Evolutionary conservation across 2,329 filamentous ascomycete genomes (phyloP), one percentile per base, ranked within the genome.

Genomic region (Fusarium circinatum): DNA sequence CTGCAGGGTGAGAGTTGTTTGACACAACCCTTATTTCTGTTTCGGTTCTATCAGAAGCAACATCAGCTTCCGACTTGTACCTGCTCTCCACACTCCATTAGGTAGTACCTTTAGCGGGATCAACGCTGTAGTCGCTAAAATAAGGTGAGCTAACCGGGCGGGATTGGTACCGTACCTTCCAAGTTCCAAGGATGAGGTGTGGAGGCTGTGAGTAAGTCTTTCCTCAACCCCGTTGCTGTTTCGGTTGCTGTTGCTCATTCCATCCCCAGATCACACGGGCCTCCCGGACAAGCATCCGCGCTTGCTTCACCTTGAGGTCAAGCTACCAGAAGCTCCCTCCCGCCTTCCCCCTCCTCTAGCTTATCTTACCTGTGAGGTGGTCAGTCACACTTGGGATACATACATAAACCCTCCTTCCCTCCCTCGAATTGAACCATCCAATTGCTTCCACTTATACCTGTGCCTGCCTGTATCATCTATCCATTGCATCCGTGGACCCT

Each of bases 381-480:
- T 65, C 57, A 28, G 56, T 70, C 56, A 64, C 41, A 55, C 34
- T 28, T 45, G 42, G 49, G 22, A 62, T 73, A 68, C 62, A 57
- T 73, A 71, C 62, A 74, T 74, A 74, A 74, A 74, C 49, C 61
- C 55, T 47, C 54, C 41, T 64, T 36, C 70, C 68, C 59, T 62
- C 54, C 62, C 55, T 52, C 42, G 48, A 59, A 65, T 64, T 68
- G 65, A 75, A 24, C 51, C 26, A 36, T 45, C n/a, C 30, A 26
- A 28, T 44, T 57, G 42, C 58, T 75, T 36, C 57, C 56, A 74
- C 60, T 57, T 72, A 52, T 57, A 70, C 47, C 28, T 66, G 10
- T 49, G 39, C 32, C 42, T 68, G 39, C 51, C 20, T 41, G 34
- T 55, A 28, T 39, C 56, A 45, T 34, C 42, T 64, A 39, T 62